Evolutionary conservation across 2,329 filamentous ascomycete genomes (phyloP), one percentile per base, ranked within the genome.

Genomic region (Penicillium capsulatum): DNA sequence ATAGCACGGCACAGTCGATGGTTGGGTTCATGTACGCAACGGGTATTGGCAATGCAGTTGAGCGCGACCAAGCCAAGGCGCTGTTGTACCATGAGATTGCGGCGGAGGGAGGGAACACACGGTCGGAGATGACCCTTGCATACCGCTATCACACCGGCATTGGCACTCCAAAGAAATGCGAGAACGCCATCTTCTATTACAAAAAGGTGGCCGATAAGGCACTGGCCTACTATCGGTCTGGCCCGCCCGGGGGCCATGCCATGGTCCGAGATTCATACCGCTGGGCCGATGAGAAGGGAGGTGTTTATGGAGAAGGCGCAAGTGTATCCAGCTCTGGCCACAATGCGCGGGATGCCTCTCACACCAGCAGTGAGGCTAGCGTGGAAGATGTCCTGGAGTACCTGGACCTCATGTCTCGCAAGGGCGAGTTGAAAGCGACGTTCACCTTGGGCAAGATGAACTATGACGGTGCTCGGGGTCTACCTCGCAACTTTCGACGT

Each of bases 371-470:
- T 1, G 84, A 94, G 55, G 88, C 89, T 1, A 86, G 87, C 11
- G 79, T 96, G 42, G 89, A 94, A 54, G 91, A 98, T 63, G 85
- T 97, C 11, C 80, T 98, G 43, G 92, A 98, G 61, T 98, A 95
- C 54, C 73, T 95, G 50, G 87, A 95, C 55, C 74, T 95, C 29
- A 84, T 94, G 75, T 88, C 88, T 4, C 81, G 90, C 44, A 94
- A 94, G 61, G 89, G 90, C 8, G 88, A 95, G 57, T 79, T 87
- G 40, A 89, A 86, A 60, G 87, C 90, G 1, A 91, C 87, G 0
- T 89, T 90, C 56, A 90, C 86, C 46, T 71, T 96, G 0, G 90
- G 86, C 3, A 81, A 87, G 49, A 78, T 94, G 46, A 86, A 94
- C 61, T 95, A 95, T 57, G 90, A 96, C 42, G 90, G 90, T 1